phyloP scores from a whole-genome alignment of 768 basidiomycete genomes.

The Fistulinella prunicolor region DNA sequence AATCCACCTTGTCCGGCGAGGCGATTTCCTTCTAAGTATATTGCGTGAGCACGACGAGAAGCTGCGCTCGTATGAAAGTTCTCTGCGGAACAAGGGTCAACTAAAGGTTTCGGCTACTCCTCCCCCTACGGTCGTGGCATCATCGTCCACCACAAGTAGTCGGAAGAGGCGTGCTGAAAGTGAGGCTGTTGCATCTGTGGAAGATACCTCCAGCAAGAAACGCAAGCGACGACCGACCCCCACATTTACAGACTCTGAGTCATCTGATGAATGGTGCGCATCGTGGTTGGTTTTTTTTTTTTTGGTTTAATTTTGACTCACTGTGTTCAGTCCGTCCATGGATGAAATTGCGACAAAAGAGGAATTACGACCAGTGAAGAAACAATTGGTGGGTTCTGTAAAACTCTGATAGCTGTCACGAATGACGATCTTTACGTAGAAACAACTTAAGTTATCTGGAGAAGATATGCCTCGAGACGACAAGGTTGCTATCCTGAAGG shows the following conservation, averaged over 20 bases:
- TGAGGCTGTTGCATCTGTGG: constrained; percentile 78
- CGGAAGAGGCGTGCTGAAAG: constrained; percentile 81
- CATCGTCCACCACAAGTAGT: constrained; percentile 56
- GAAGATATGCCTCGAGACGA: constrained; percentile 93
- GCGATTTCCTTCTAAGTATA: constrained; percentile 86
- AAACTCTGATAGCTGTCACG: not conserved
- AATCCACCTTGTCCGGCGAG: constrained; percentile 95
- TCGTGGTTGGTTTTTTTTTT: not conserved
- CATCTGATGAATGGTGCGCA: constrained; percentile 85
- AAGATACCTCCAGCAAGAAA: constrained; percentile 64
- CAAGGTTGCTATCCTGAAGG: constrained; percentile 94
- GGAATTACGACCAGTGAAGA: constrained; percentile 93
- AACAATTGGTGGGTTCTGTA: constrained; percentile 68
- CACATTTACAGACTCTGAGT: constrained; percentile 92
- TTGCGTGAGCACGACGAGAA: constrained; percentile 89
- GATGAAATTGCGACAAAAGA: constrained; percentile 92
- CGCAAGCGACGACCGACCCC: constrained; percentile 94
- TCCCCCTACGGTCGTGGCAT: constrained; percentile 67
- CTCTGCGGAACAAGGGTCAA: constrained; percentile 66
- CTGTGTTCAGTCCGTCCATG: constrained; percentile 76
- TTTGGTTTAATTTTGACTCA: constrained; percentile 7
- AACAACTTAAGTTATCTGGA: constrained; percentile 92
- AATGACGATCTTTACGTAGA: constrained; percentile 45
- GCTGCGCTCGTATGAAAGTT: constrained; percentile 83
- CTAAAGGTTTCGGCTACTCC: constrained; percentile 73